A percentile compares a stretch with the other conserved stretches of the same genome.
phyloP scores from a whole-genome alignment of 202 grass and related monocot genomes.

The Eragrostis tef region DNA sequence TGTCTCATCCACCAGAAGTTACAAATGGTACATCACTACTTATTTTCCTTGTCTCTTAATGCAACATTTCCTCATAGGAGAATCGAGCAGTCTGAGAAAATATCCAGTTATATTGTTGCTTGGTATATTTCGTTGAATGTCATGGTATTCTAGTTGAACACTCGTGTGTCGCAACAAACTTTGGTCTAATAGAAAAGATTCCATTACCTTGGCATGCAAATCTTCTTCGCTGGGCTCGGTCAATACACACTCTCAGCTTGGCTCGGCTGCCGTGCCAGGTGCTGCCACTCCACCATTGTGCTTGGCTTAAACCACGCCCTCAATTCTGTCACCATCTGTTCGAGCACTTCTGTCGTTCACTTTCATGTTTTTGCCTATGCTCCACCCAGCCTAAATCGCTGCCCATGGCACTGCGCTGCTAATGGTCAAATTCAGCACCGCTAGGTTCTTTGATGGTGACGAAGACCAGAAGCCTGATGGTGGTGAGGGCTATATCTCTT shows the following conservation, averaged over 20 bases:
- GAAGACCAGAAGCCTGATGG: background rate
- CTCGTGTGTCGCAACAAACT: background rate
- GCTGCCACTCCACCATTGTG: background rate
- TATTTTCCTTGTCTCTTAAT: conserved; percentile 11
- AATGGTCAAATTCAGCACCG: background rate
- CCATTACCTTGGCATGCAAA: background rate
- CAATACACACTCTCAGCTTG: background rate
- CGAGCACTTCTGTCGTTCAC: background rate
- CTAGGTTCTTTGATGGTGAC: background rate
- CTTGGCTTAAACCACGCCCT: background rate
- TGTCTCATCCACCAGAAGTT: conserved; percentile 95
- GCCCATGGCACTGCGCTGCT: background rate
- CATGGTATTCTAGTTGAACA: conserved; percentile 19
- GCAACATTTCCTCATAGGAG: background rate
- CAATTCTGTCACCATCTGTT: background rate
- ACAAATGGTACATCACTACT: conserved; percentile 75
- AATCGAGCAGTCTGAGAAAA: conserved; percentile 15
- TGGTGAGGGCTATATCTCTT: background rate
- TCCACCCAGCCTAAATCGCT: background rate
- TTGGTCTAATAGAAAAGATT: background rate
- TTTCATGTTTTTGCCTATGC: conserved; percentile 1
- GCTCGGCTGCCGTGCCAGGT: background rate
- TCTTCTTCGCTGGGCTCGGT: background rate
- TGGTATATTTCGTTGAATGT: conserved; percentile 25
- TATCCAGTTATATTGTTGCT: background rate